These are phyloP conservation scores for Gastrodia elata DNA, from an alignment of 106 monocot species.

Conservation along the genomic window DNA sequence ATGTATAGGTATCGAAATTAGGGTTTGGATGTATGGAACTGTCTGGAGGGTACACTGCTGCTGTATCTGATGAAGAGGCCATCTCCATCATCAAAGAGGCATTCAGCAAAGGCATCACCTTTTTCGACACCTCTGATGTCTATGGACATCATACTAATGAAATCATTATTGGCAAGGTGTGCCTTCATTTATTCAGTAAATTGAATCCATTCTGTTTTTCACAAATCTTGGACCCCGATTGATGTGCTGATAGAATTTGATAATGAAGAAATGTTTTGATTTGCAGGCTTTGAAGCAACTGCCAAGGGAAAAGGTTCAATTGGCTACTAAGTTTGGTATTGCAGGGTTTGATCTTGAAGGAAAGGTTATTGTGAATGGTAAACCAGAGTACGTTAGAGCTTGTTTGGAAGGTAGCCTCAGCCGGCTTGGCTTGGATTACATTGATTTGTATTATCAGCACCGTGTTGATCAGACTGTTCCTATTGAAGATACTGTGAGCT, in stretches of 20 bases:
- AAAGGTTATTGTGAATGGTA: conserved; percentile 20
- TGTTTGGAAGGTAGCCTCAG: conserved; percentile 42
- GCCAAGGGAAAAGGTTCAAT: conserved; percentile 29
- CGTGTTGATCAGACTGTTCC: conserved; percentile 33
- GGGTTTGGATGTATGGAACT: conserved; percentile 90
- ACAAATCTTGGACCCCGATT: background rate
- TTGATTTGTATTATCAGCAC: conserved; percentile 58
- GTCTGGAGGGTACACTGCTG: conserved; percentile 56
- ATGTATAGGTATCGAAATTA: conserved; percentile 61
- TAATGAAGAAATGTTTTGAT: background rate
- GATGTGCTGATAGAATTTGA: background rate
- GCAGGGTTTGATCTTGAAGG: background rate
- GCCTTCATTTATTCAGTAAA: background rate
- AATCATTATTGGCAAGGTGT: conserved; percentile 70
- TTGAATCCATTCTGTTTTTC: background rate
- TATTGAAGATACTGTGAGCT: conserved; percentile 48
- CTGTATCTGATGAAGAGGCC: conserved; percentile 48
- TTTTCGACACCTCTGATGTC: conserved; percentile 73
- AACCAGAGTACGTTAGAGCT: conserved; percentile 42
- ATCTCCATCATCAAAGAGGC: conserved; percentile 60
- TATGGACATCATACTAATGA: conserved; percentile 73
- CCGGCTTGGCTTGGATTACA: conserved; percentile 37
- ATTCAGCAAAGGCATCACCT: conserved; percentile 62
- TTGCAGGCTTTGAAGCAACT: conserved; percentile 40
- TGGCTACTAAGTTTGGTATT: conserved; percentile 43